Base-by-base conservation (phyloP, 1,284 basidiomycete genomes). In the Apiotrichum domesticum region DNA sequence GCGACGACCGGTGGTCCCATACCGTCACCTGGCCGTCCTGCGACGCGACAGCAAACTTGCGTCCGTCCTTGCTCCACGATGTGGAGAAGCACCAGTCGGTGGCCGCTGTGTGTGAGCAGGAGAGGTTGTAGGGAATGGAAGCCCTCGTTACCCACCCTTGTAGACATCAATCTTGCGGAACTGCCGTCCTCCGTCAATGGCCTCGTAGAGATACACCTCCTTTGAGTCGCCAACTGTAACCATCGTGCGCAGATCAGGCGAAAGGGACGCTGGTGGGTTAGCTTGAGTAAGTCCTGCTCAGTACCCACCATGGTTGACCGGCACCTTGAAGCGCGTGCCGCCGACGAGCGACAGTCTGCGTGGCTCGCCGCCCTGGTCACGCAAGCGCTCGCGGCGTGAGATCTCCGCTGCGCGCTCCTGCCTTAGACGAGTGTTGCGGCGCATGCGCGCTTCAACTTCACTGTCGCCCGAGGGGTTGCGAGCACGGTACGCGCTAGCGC, bases 1-100 rank as follows among this genome's bases (percentile, higher is more conserved):
- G 63, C 6, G 73, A 75, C 8, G 69, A 72, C 13, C 75, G 68
- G 58, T 77, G 75, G 57, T 77, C 75, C 74, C 74, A 77, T 2
- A 77, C 73, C 7, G 75, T 77, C 33, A 76, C 73, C 53, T 76
- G 73, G 3, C 75, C 75, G 56, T 77, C 73, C 65, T 77, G 74
- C 58, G 68, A 70, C 6, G 75, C 75, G 6, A 76, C 75, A 11
- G 73, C 75, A 56, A 77, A 77, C 51, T 75, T 75, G 33, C 74
- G 66, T 5, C 75, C 75, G 55, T 77, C 75, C 52, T 73, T 72
- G 55, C 68, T 71, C 75, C 75, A 77, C 15, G 70, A 61, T 1
- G 73, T 75, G 4, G 70, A 73, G 59, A 77, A 77, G 4, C 70
- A 72, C 40, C 41, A 52, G 56, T 77, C 75, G 6, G 71, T 73